Conservation (phyloP, 371 early-diverging fungal species). For the Nematocida sp. region DNA sequence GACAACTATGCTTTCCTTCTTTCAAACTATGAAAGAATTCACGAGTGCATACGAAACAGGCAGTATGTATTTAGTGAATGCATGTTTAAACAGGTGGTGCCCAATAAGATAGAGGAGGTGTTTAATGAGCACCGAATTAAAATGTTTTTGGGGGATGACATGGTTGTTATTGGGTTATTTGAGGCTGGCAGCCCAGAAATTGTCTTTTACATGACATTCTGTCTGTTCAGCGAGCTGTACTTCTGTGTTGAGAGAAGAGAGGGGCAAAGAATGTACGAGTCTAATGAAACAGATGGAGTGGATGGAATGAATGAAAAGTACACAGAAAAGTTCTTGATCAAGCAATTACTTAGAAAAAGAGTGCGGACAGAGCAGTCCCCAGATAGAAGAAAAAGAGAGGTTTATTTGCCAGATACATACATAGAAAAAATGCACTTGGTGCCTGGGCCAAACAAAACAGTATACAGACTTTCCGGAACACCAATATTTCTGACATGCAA, state of each 20-base stretch:
- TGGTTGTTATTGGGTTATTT: slow-evolving; percentile 41
- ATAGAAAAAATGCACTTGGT: slow-evolving; percentile 73
- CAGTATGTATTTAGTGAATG: slow-evolving; percentile 53
- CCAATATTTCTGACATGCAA: slow-evolving; percentile 75
- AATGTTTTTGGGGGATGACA: slow-evolving; percentile 41
- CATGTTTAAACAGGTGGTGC: slow-evolving; percentile 12
- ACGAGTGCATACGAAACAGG: slow-evolving; percentile 15
- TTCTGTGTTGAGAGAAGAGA: slow-evolving; percentile 46
- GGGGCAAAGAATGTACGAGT: not conserved
- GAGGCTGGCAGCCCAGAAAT: not conserved
- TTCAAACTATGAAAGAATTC: slow-evolving; percentile 30
- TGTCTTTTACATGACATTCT: slow-evolving; percentile 41
- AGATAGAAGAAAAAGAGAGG: slow-evolving; percentile 54
- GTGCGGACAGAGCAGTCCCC: slow-evolving; percentile 60
- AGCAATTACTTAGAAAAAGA: slow-evolving; percentile 65
- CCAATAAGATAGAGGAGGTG: slow-evolving; percentile 27
- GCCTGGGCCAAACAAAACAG: slow-evolving; percentile 80
- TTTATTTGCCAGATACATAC: slow-evolving; percentile 71
- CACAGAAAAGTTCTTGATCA: slow-evolving; percentile 63
- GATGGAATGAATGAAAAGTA: slow-evolving; percentile 15
- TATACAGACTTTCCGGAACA: slow-evolving; percentile 76
- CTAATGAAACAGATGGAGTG: slow-evolving; percentile 56
- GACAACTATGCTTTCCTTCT: slow-evolving; percentile 47
- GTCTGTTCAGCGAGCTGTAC: slow-evolving; percentile 57
- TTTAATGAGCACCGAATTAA: slow-evolving; percentile 23